Conservation (phyloP, 345 rosid genomes). For the Citrus maxima region DNA sequence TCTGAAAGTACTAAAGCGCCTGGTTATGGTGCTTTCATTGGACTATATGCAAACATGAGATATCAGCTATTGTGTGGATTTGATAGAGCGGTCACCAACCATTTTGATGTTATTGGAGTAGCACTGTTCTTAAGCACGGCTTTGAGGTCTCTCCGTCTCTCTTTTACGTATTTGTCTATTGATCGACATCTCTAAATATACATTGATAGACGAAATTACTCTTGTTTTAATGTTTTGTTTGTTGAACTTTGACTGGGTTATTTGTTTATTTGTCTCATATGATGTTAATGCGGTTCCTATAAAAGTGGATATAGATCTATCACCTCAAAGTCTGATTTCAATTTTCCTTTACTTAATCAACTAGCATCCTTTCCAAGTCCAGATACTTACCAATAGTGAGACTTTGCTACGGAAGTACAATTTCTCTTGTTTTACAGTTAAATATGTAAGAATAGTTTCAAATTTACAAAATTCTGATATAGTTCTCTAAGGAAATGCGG, state of each 20-base stretch:
- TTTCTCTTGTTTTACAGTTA: neutral
- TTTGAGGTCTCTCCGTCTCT: conserved; percentile 49
- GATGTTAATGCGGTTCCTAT: neutral
- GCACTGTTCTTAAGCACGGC: too few relatives aligned
- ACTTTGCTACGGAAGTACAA: neutral
- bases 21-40: conserved; percentile 91
- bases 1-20: conserved; percentile 62
- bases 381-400: too few relatives aligned
- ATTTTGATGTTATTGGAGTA: too few relatives aligned
- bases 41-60: too few relatives aligned
- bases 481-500: too few relatives aligned
- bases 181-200: too few relatives aligned
- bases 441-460: neutral
- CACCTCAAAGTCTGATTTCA: too few relatives aligned
- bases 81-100: too few relatives aligned
- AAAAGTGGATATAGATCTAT: too few relatives aligned
- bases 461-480: neutral
- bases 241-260: neutral
- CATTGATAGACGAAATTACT: neutral
- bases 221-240: neutral
- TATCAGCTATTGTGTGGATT: too few relatives aligned
- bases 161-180: neutral
- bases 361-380: too few relatives aligned
- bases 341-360: too few relatives aligned
- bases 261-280: neutral